A percentile compares a stretch with the other conserved stretches of the same genome.
Conservation (phyloP, 2,329 filamentous ascomycete species). For the Fusarium sp. region DNA sequence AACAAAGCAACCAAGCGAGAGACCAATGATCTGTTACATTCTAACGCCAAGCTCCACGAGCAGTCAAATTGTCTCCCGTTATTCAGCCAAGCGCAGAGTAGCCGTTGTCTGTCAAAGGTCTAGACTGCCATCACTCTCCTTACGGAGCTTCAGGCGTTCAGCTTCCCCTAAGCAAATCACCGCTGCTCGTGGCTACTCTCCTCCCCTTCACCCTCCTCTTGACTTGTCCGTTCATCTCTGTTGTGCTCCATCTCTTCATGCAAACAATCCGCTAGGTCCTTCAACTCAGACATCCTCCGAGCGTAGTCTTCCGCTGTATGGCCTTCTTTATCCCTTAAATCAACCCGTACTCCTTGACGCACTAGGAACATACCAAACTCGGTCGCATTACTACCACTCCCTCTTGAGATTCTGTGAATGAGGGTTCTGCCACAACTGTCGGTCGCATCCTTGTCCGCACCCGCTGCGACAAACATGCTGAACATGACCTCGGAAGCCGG, state of each 20-base stretch:
- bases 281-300: not conserved
- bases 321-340: not conserved
- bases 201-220: no score
- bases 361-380: not conserved
- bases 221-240: not conserved
- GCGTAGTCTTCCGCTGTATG: not conserved
- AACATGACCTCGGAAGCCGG: not conserved
- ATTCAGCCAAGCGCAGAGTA: not conserved
- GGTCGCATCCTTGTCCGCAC: not conserved
- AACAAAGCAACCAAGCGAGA: not conserved
- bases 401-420: not conserved
- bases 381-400: not conserved
- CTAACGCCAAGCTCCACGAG: not conserved
- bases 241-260: not conserved
- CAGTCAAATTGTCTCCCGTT: not conserved
- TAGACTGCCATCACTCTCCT: not conserved
- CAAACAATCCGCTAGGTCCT: not conserved
- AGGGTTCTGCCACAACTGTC: not conserved
- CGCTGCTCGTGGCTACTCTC: not conserved
- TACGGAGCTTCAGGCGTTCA: not conserved
- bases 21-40: not conserved
- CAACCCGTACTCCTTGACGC: not conserved
- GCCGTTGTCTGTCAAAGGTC: not conserved
- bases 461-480: not conserved
- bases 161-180: not conserved